Percentiles rank a stretch among this genome's conserved stretches.
Conservation (phyloP, 23 red algal genomes). For the Gracilaria vermiculophylla region DNA sequence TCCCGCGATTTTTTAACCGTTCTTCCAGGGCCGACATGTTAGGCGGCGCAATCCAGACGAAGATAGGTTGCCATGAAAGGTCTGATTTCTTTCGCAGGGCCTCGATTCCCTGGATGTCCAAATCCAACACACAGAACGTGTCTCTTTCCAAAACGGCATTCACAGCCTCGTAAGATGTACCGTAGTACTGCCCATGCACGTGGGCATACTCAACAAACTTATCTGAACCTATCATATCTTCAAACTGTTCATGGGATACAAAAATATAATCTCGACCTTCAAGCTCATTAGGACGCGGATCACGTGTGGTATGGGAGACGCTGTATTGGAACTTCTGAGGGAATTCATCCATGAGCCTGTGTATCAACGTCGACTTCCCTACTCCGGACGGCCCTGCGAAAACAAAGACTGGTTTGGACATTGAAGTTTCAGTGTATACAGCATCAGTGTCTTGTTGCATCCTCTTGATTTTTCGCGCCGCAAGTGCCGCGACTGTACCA, state of each 20-base stretch:
- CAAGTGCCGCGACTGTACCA: conserved; percentile 42
- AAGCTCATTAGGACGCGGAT: conserved; percentile 63
- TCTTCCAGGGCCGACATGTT: conserved; percentile 69
- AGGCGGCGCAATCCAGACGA: conserved; percentile 94
- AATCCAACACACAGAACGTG: conserved; percentile 72
- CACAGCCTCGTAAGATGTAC: conserved; percentile 84
- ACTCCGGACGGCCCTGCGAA: conserved; percentile 88
- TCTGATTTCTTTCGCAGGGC: conserved; percentile 46
- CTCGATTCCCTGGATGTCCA: conserved; percentile 92
- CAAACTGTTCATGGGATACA: conserved; percentile 70
- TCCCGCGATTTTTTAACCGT: conserved; percentile 73
- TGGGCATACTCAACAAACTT: conserved; percentile 94
- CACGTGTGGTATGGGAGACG: conserved; percentile 90
- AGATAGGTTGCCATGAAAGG: conserved; percentile 40
- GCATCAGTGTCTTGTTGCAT: background rate
- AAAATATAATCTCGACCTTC: conserved; percentile 90
- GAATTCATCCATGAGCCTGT: conserved; percentile 70
- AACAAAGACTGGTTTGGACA: conserved; percentile 38
- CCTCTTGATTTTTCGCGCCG: conserved; percentile 38
- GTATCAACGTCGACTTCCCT: conserved; percentile 91
- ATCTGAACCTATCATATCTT: conserved; percentile 43
- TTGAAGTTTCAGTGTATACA: background rate
- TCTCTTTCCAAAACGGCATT: conserved; percentile 32
- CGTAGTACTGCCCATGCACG: conserved; percentile 93
- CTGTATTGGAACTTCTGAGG: conserved; percentile 73